These are phyloP conservation scores for Pichia sp. DNA, from an alignment of 1,139 yeast species.

Conservation along the genomic window DNA sequence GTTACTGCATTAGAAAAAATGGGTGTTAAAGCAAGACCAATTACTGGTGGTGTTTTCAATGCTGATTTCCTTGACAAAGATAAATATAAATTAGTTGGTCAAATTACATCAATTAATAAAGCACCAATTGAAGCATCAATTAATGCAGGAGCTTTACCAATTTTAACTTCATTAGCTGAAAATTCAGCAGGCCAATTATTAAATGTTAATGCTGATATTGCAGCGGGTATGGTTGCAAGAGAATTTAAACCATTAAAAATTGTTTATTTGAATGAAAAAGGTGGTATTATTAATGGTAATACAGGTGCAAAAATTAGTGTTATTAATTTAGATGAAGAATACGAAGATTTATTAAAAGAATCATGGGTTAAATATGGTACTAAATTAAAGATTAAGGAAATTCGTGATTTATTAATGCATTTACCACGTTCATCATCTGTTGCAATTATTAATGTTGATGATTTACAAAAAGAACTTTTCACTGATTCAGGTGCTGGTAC, in stretches of 20 bases:
- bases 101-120: conserved; percentile 79
- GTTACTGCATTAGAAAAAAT: conserved; percentile 93
- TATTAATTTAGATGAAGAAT: conserved; percentile 94
- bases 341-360: conserved; percentile 81
- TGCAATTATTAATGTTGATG: conserved; percentile 92
- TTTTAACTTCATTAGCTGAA: conserved; percentile 92
- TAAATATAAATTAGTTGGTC: conserved; percentile 89
- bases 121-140: conserved; percentile 92
- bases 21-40: conserved; percentile 98
- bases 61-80: conserved; percentile 90
- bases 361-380: conserved; percentile 99
- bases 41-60: conserved; percentile 94
- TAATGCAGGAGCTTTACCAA: conserved; percentile 93
- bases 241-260: conserved; percentile 95
- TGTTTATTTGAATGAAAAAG: conserved; percentile 94
- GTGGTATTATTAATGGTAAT: conserved; percentile 90
- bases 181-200: conserved; percentile 94
- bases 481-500: conserved; percentile 99
- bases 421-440: conserved; percentile 97
- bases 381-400: conserved; percentile 91
- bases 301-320: conserved; percentile 86
- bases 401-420: conserved; percentile 86
- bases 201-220: conserved; percentile 97
- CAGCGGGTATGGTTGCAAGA: conserved; percentile 96
- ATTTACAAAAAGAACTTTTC: conserved; percentile 91